Evolutionary conservation across 2,329 filamentous ascomycete genomes (phyloP).

Genomic region (Calonectria crousiana): DNA sequence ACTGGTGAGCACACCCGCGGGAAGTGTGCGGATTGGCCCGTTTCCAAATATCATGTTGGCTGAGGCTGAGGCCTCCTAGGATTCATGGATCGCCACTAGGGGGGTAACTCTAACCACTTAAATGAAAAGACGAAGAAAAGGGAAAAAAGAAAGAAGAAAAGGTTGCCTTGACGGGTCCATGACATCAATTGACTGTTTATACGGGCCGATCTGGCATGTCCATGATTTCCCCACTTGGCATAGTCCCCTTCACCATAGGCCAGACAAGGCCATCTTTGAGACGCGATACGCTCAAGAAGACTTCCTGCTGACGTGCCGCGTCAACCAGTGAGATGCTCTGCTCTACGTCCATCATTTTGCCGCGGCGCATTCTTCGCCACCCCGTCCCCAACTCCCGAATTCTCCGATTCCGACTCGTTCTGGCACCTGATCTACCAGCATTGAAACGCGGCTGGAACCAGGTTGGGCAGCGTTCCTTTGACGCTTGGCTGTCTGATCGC

Average conservation of each 20-base stretch:
- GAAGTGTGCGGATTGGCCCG: background rate
- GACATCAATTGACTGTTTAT: conserved; percentile 14
- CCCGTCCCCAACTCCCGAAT: background rate
- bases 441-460: conserved; percentile 20
- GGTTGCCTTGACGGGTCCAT: background rate
- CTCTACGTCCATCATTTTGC: conserved; percentile 30
- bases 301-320: conserved; percentile 7
- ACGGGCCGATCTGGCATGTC: background rate
- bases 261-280: conserved; percentile 1
- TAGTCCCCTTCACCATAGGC: background rate
- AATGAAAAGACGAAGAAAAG: background rate
- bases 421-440: background rate
- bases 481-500: conserved; percentile 21
- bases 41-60: background rate
- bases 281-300: conserved; percentile 34
- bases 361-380: conserved; percentile 38
- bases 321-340: conserved; percentile 38
- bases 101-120: background rate
- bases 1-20: background rate
- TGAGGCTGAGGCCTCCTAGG: conserved; percentile 18
- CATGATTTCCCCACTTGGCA: background rate
- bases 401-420: background rate
- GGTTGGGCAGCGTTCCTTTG: background rate
- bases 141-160: background rate
- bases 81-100: background rate